Base-by-base conservation (phyloP, 768 basidiomycete genomes). In the Mycena epipterygia region DNA sequence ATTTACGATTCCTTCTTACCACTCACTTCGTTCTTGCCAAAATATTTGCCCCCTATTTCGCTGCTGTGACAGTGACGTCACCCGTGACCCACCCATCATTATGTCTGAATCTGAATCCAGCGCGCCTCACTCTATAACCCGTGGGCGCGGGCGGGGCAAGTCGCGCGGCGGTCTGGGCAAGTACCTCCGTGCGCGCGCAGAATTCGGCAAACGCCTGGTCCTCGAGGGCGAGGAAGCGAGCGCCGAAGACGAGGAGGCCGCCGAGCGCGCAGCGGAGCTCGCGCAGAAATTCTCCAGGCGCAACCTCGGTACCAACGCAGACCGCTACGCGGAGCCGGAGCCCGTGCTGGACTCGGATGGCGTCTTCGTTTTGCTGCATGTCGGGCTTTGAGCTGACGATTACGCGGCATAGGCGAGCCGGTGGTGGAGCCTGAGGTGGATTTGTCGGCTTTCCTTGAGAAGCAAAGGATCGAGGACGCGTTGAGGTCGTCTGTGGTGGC, bases 281-380 rank as follows among this genome's bases (percentile, higher is more conserved):
- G 81, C 81, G 19, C 78, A 76, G 39, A 91, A 88, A 76, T 94
- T 87, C 64, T 78, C 88, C 29, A 84, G 84, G 65, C 84, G 94
- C 41, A 81, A 89, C 57, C 82, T 95, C 21, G 89, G 85, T 4
- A 86, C 90, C 5, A 95, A 95, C 76, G 89, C 84, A 0, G 93
- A 94, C 83, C 85, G 93, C 59, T 95, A 95, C 76, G 85, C 76
- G 21, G 93, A 94, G 79, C 87, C 88, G 25, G 91, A 89, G 67
- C 89, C 89, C 4, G 89, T 92, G 73, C 81, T 93, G 30, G 90
- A 88, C 75, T 90, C 91, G 2, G 91, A 94, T 78, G 93, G 93
- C 91, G 84, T 76, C 39, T 19, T 33, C 48, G 9, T 29, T 32
- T 52, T 12, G 42, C 16, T 53, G 21, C 19, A 49, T 37, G n/a